Conservation (phyloP, 495 filamentous ascomycete species). For the Lophiostoma macrostomum region DNA sequence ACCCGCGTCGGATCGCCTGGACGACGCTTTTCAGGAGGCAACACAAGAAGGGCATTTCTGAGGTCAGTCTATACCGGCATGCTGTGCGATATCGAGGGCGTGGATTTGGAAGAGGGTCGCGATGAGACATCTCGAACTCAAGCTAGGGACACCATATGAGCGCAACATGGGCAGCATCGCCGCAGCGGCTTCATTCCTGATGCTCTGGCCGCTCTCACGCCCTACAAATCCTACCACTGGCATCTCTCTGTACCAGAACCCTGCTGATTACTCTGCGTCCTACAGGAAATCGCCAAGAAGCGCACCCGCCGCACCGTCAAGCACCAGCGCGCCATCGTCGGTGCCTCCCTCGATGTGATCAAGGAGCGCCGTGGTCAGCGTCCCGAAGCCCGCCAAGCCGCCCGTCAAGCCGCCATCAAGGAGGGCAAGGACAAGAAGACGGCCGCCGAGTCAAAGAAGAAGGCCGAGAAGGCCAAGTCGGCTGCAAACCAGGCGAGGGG, state of each 20-base stretch:
- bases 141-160: neutral
- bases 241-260: neutral
- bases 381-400: slow-evolving; percentile 90
- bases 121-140: too few species aligned
- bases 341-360: slow-evolving; percentile 98
- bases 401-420: slow-evolving; percentile 86
- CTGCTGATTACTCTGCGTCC: slow-evolving; percentile 13
- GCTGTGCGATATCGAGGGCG: neutral
- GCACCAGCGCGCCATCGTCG: slow-evolving; percentile 97
- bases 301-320: slow-evolving; percentile 97
- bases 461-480: slow-evolving; percentile 97
- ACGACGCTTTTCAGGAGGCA: slow-evolving; percentile 95
- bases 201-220: too few species aligned
- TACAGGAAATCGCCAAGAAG: slow-evolving; percentile 98
- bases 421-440: slow-evolving; percentile 97
- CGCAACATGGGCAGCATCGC: neutral
- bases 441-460: slow-evolving; percentile 83
- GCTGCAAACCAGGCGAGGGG: slow-evolving; percentile 72
- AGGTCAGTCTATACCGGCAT: slow-evolving; percentile 63
- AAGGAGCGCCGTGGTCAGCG: slow-evolving; percentile 94
- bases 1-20: slow-evolving; percentile 98
- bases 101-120: too few species aligned
- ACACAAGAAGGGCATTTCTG: slow-evolving; percentile 99
- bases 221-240: neutral
- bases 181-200: too few species aligned